phyloP scores from a whole-genome alignment of 495 filamentous ascomycete genomes.

The Aspergillus incahuasiensis region DNA sequence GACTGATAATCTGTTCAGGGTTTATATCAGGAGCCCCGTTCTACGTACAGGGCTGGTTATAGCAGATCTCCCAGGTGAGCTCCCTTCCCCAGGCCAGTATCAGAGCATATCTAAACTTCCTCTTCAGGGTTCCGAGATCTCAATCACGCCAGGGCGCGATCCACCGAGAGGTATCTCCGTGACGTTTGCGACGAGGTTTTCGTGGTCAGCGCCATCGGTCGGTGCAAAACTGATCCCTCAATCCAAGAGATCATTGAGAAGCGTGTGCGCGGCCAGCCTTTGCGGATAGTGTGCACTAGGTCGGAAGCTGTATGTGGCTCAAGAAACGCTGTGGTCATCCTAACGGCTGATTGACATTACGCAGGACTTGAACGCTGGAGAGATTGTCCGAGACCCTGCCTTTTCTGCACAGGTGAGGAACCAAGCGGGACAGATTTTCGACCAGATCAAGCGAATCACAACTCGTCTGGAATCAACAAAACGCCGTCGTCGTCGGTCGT shows the following conservation, averaged over 20 bases:
- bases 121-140: conserved; percentile 25
- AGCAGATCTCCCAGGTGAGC: conserved; percentile 32
- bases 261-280: conserved; percentile 13
- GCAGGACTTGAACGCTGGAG: conserved; percentile 19
- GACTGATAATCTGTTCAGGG: conserved; percentile 20
- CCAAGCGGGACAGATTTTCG: too few relatives aligned
- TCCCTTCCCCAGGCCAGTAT: background rate
- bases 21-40: conserved; percentile 27
- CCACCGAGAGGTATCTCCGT: conserved; percentile 26
- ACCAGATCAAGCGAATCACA: too few relatives aligned
- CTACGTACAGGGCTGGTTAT: conserved; percentile 26
- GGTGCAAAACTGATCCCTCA: conserved; percentile 19
- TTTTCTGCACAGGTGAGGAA: too few relatives aligned
- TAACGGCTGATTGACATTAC: background rate
- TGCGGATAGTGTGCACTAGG: conserved; percentile 24
- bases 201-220: conserved; percentile 22
- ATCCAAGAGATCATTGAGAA: conserved; percentile 21
- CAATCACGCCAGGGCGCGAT: conserved; percentile 26
- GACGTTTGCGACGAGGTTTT: conserved; percentile 31
- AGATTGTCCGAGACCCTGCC: too few relatives aligned
- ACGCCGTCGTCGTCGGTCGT: too few relatives aligned
- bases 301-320: too few relatives aligned
- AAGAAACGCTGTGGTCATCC: background rate
- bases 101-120: background rate
- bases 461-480: too few relatives aligned